A percentile compares a stretch with the other conserved stretches of the same genome.
phyloP scores from a whole-genome alignment of 1,139 yeast genomes.

The Pneumocystis canis region DNA sequence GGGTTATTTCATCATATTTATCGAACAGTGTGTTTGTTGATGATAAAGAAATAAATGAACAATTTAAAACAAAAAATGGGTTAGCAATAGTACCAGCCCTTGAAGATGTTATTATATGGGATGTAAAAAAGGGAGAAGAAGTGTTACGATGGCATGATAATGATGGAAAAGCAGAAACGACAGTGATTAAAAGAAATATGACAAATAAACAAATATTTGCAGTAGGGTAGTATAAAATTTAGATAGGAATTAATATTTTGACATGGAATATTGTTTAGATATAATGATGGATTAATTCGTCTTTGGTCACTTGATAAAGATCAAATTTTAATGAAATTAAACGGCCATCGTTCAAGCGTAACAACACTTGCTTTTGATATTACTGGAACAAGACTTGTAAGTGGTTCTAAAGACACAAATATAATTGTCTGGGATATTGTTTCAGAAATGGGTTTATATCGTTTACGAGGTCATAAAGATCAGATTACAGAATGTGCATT shows the following conservation, averaged over 20 bases:
- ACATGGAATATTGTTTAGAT: conserved; percentile 18
- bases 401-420: conserved; percentile 75
- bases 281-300: conserved; percentile 72
- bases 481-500: conserved; percentile 62
- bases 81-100: conserved; percentile 66
- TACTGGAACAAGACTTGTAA: conserved; percentile 69
- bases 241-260: neutral
- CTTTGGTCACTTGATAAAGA: conserved; percentile 84
- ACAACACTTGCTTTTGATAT: conserved; percentile 54
- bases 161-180: conserved; percentile 17
- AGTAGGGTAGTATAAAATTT: conserved; percentile 36
- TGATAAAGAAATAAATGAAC: neutral
- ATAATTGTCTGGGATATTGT: conserved; percentile 91
- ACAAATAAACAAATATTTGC: conserved; percentile 54
- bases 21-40: neutral
- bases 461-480: conserved; percentile 79
- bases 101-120: conserved; percentile 82
- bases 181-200: conserved; percentile 15
- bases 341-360: conserved; percentile 74
- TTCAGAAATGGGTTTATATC: conserved; percentile 75
- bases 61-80: conserved; percentile 29
- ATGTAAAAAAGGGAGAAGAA: conserved; percentile 69
- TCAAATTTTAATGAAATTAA: conserved; percentile 61
- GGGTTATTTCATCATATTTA: neutral
- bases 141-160: conserved; percentile 15